Evolutionary conservation across 1,139 yeast species (phyloP), one percentile per base, ranked within the genome.

Genomic region (Spathaspora sp.): DNA sequence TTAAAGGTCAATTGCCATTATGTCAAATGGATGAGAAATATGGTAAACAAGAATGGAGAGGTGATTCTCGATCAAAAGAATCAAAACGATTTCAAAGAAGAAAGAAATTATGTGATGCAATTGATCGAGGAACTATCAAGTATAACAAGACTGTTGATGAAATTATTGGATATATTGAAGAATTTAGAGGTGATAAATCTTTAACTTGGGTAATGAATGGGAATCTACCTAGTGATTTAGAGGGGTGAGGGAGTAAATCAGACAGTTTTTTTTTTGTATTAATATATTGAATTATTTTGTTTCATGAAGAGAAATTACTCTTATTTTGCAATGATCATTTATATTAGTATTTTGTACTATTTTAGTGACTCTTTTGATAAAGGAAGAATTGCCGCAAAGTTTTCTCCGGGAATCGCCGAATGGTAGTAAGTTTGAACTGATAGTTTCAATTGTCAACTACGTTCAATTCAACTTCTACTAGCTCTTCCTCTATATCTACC

Each of bases 161-260:
- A 45, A 69, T 74, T 43, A 72, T 72, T 44, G 59, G 60, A 38
- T 70, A 68, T 50, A 72, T 74, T 43, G 80, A 74, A 52, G 70
- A 65, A 47, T 74, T 65, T 53, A 55, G 78, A 33, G 77, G 75
- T 34, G 76, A 72, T 46, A 72, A 72, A 57, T 67, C 73, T 31
- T 64, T 74, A 47, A 74, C 80, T 4, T 74, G 80, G 80, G 70
- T 74, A 18, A 74, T 74, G 80, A 74, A 74, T 53, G 80, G 80
- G 7, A 70, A 74, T 51, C 60, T 74, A 17, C 80, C 80, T 2
- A 59, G 59, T 3, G 78, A 74, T 51, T 57, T 74, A 43, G 49
- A 51, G 7, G 27, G 45, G 1, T 49, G 37, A 42, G n/a, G n/a
- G n/a, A n/a, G n/a, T n/a, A n/a, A n/a, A n/a, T n/a, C n/a, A n/a